phyloP scores from a whole-genome alignment of 108 stramenopile species.

The Conticribra weissflogii region DNA sequence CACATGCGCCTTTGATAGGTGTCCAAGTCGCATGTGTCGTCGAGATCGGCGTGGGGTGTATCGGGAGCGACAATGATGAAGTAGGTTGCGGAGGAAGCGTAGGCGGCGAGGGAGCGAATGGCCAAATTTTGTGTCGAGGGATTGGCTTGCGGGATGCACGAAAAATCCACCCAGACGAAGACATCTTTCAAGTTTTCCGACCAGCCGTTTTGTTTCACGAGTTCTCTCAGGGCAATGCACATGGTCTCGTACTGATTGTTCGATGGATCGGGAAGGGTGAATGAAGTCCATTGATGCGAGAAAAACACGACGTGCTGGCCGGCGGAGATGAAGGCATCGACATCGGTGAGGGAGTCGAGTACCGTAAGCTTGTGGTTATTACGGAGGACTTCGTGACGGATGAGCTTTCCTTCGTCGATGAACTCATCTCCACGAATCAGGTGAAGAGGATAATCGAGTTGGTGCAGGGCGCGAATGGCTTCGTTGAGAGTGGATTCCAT shows the following conservation, averaged over 20 bases:
- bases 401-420: slow-evolving; percentile 28
- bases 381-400: slow-evolving; percentile 43
- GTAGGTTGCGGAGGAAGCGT: slow-evolving; percentile 42
- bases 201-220: slow-evolving; percentile 30
- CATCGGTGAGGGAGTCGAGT: slow-evolving; percentile 46
- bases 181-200: slow-evolving; percentile 32
- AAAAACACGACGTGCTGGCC: slow-evolving; percentile 46
- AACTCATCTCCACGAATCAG: slow-evolving; percentile 46
- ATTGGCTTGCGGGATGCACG: slow-evolving; percentile 47
- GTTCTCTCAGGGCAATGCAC: slow-evolving; percentile 28
- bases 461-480: slow-evolving; percentile 29
- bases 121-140: slow-evolving; percentile 32
- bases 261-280: slow-evolving; percentile 37
- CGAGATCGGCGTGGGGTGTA: slow-evolving; percentile 29
- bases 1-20: slow-evolving; percentile 46
- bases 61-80: slow-evolving; percentile 45
- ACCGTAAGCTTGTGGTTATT: slow-evolving; percentile 44
- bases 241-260: slow-evolving; percentile 29
- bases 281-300: slow-evolving; percentile 49
- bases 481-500: slow-evolving; percentile 49
- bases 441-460: slow-evolving; percentile 49
- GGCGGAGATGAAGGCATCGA: slow-evolving; percentile 42
- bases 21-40: slow-evolving; percentile 25
- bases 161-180: slow-evolving; percentile 49
- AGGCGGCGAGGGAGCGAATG: slow-evolving; percentile 39